Conservation (phyloP, 202 grass and related monocot genomes). For the Dendrocalamus latiflorus region DNA sequence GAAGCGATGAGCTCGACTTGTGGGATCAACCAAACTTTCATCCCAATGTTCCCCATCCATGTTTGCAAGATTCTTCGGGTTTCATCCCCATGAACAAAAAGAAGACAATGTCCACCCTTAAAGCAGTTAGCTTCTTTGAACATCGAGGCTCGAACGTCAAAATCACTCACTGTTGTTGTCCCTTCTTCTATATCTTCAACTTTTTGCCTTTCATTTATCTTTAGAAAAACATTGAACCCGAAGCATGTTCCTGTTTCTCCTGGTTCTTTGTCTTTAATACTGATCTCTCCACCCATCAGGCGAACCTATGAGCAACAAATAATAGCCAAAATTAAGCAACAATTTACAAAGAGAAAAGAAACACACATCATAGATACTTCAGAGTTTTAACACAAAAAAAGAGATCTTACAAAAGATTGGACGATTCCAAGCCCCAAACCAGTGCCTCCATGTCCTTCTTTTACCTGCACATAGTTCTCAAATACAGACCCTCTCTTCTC, state of each 20-base stretch:
- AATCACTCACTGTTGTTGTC: neutral
- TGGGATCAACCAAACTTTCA: conserved; percentile 52
- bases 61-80: conserved; percentile 53
- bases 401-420: conserved; percentile 57
- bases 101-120: conserved; percentile 54
- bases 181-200: conserved; percentile 26
- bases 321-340: neutral
- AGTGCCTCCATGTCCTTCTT: conserved; percentile 62
- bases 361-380: neutral
- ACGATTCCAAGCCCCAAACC: conserved; percentile 92
- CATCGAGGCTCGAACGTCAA: neutral
- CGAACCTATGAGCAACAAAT: conserved; percentile 46
- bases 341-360: neutral
- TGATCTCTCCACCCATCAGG: conserved; percentile 85
- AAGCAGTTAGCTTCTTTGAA: conserved; percentile 42
- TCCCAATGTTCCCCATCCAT: conserved; percentile 66
- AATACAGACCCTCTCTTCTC: conserved; percentile 72
- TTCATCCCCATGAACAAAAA: conserved; percentile 51
- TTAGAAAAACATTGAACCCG: conserved; percentile 67
- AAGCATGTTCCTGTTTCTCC: conserved; percentile 68
- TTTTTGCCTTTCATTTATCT: conserved; percentile 16
- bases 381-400: neutral
- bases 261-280: conserved; percentile 55
- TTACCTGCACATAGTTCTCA: conserved; percentile 88
- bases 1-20: conserved; percentile 28